phyloP scores from a whole-genome alignment of 2,329 filamentous ascomycete species.

The Stagonosporopsis chrysanthemi region DNA sequence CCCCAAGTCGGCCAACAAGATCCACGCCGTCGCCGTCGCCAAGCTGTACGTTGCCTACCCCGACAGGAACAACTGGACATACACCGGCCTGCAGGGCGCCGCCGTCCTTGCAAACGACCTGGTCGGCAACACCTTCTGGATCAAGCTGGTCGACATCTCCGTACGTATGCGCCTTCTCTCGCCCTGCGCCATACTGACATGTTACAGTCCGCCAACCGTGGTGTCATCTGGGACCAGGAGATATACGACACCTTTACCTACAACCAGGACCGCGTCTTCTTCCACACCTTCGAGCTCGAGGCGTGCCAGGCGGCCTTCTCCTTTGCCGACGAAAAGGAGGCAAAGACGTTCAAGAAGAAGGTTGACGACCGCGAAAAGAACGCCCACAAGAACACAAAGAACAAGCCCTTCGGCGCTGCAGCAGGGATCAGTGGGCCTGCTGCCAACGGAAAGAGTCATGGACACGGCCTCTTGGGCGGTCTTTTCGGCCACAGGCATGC shows the following conservation, averaged over 20 bases:
- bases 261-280: constrained; percentile 97
- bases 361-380: constrained; percentile 96
- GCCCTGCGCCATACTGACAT: constrained; percentile 53
- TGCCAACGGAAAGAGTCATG: constrained; percentile 44
- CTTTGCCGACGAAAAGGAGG: constrained; percentile 97
- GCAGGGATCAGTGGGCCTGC: constrained; percentile 32
- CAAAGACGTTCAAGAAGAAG: constrained; percentile 96
- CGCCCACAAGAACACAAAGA: constrained; percentile 84
- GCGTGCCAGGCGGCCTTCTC: constrained; percentile 88
- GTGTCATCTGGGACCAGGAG: constrained; percentile 68
- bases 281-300: constrained; percentile 96
- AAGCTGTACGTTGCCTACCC: constrained; percentile 93
- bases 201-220: constrained; percentile 53
- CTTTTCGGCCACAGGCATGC: constrained; percentile 60
- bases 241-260: constrained; percentile 95
- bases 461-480: constrained; percentile 60
- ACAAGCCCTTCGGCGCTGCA: constrained; percentile 71
- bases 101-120: constrained; percentile 91
- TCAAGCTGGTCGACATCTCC: constrained; percentile 97
- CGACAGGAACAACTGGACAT: constrained; percentile 85
- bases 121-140: constrained; percentile 94
- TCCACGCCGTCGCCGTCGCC: constrained; percentile 92
- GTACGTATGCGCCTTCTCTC: constrained; percentile 60
- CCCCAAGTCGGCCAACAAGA: constrained; percentile 95
- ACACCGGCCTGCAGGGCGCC: constrained; percentile 91